Percentiles rank a stretch among this genome's conserved stretches.
phyloP scores from a whole-genome alignment of 23 red algal genomes.

The Gracilaria vermiculophylla region DNA sequence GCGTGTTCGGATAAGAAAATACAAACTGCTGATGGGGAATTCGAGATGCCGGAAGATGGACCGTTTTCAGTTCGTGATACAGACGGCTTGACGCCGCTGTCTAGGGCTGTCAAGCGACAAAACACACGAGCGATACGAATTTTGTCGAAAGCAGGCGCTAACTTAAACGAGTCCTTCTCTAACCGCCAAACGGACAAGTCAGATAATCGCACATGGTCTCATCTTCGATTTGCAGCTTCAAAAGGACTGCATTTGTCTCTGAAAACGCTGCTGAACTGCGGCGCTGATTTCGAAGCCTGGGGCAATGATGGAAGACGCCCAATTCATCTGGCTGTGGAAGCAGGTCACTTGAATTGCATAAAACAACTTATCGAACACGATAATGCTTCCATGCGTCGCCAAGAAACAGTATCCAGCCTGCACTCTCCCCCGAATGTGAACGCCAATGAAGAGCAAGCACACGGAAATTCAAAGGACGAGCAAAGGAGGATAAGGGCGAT shows the following conservation, averaged over 20 bases:
- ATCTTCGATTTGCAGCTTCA: conserved; percentile 12
- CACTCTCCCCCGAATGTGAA: not conserved
- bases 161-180: conserved; percentile 18
- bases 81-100: conserved; percentile 15
- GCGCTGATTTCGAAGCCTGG: conserved; percentile 35
- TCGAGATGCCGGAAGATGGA: conserved; percentile 22
- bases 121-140: conserved; percentile 19
- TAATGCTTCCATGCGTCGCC: not conserved
- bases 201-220: not conserved
- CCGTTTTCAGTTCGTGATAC: conserved; percentile 14
- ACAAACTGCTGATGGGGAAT: not conserved
- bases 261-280: conserved; percentile 7
- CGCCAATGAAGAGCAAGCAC: not conserved
- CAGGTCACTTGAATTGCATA: conserved; percentile 39
- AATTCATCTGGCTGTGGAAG: conserved; percentile 36
- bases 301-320: conserved; percentile 41
- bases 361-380: conserved; percentile 29
- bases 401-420: not conserved
- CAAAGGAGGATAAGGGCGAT: conserved; percentile 26
- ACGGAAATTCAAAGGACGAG: not conserved
- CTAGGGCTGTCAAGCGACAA: conserved; percentile 1
- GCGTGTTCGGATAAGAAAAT: not conserved
- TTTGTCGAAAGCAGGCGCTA: conserved; percentile 11
- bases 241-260: conserved; percentile 11
- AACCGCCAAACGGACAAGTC: not conserved